Evolutionary conservation across 345 rosid species (phyloP), one percentile per base, ranked within the genome.

Genomic region (Gossypium thurberi): DNA sequence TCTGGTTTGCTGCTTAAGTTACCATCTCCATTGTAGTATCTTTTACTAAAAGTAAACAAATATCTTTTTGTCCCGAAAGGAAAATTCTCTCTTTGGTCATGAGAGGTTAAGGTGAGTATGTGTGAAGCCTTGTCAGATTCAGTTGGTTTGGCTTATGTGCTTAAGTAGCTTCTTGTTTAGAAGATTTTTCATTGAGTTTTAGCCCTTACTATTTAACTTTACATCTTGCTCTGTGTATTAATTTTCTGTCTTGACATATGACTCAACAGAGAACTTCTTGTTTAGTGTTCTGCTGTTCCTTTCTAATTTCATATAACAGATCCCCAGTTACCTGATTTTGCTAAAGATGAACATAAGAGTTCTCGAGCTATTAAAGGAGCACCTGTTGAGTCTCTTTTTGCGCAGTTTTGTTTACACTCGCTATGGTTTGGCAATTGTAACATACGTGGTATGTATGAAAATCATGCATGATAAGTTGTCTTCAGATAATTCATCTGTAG

Each of bases 341-440:
- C 86, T 33, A 85, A 86, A 81, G 86, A 76, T 0, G 84, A 91
- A 82, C 87, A 88, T 75, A 95, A 82, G 83, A 81, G 74, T 70
- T 92, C 98, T 76, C 92, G 90, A 79, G 84, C 82, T 79, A 85
- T 92, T 69, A 95, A 95, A 83, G 99, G 96, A 66, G 94, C 99
- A 70, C 90, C 93, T 6, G 77, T 87, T 55, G 88, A 78, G 73
- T 91, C 90, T 78, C 96, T 95, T 67, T 95, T 95, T 78, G 86
- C 91, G 11, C 91, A 86, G 83, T 95, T 92, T 79, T 95, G 96
- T 75, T 82, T 95, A 56, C 94, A 88, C 77, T 86, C 88, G 57
- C 78, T 92, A 48, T 95, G 99, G 99, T 82, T 91, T 73, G 99
- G 92, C 67, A 92, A 82, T 88, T 92, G 98, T 84, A 95, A 86